These are phyloP conservation scores for Pyrenula aspistea DNA, from an alignment of 495 filamentous ascomycete species.

Conservation along the genomic window DNA sequence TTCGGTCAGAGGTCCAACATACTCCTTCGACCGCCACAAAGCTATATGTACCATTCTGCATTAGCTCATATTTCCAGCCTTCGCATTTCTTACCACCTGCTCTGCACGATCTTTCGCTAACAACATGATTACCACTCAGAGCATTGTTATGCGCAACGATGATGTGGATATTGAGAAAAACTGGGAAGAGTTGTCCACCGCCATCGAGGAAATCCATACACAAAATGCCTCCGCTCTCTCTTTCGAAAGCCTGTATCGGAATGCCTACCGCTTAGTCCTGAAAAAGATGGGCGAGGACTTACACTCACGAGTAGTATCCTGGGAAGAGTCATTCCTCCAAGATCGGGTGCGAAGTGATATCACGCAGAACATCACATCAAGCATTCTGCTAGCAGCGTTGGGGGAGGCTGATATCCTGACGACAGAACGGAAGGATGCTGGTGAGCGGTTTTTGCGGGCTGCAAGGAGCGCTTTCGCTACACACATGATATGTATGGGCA, in stretches of 20 bases:
- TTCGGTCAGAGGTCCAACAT: too few relatives aligned
- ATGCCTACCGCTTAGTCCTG: constrained; percentile 90
- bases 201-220: constrained; percentile 76
- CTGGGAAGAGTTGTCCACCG: constrained; percentile 63
- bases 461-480: constrained; percentile 73
- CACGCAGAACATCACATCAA: constrained; percentile 45
- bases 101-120: constrained; percentile 4
- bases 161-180: constrained; percentile 66
- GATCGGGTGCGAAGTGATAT: constrained; percentile 54
- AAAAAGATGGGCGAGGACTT: constrained; percentile 76
- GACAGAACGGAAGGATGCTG: constrained; percentile 64
- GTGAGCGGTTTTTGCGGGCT: constrained; percentile 70
- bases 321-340: constrained; percentile 71
- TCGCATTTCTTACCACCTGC: not conserved
- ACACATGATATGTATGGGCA: constrained; percentile 87
- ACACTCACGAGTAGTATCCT: constrained; percentile 63
- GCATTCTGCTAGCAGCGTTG: constrained; percentile 33
- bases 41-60: constrained; percentile 5
- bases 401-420: constrained; percentile 28
- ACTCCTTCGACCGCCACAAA: too few relatives aligned
- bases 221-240: constrained; percentile 85
- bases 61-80: not conserved
- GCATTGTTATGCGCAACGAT: constrained; percentile 23
- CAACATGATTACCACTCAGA: not conserved
- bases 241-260: constrained; percentile 92